Base-by-base conservation (phyloP, 371 early-diverging fungal genomes). In the Syncephalis plumigaleata region DNA sequence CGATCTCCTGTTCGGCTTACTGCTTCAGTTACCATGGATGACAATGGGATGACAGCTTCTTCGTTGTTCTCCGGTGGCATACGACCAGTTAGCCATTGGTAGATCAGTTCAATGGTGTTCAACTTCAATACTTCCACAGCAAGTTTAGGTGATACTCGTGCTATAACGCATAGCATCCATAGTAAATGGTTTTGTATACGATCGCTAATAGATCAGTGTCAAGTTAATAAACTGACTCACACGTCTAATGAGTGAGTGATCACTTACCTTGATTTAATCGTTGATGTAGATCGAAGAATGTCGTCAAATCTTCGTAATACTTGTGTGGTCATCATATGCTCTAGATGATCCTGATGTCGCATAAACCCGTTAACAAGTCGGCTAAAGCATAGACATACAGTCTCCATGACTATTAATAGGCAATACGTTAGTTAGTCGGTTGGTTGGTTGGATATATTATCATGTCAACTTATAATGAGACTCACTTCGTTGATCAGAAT, bases 321-420 rank as follows among this genome's bases (percentile, higher is more conserved):
- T 25, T 58, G 53, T 0, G 60, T 52, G 1, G 71, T 58, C 8
- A 77, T 57, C 3, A 71, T 55, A 17, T 60, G 54, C 52, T 82
- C 72, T 18, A 82, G 57, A 26, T 58, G 57, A 17, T 71, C 77
- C 20, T 64, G 52, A 22, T 67, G 61, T 27, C 60, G 59, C 16
- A 70, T 68, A 47, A 69, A 78, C 18, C 69, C 66, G 18, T 75
- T 72, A 0, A 79, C 68, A 38, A 88, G 68, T 23, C 78, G 56
- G 17, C 70, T 71, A 57, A 86, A 63, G 39, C 75, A 73, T 0
- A 71, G 56, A 22, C 88, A 82, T 0, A 75, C 63, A 25, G 78
- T 59, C 53, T 87, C 84, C 17, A 79, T 78, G 1, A 87, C 65
- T 44, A 31, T 31, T 31, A 31, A 7, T 7, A 7, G 11, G 4